Evolutionary conservation across 768 basidiomycete genomes (phyloP).

Genomic region (Daedaleopsis sinensis): DNA sequence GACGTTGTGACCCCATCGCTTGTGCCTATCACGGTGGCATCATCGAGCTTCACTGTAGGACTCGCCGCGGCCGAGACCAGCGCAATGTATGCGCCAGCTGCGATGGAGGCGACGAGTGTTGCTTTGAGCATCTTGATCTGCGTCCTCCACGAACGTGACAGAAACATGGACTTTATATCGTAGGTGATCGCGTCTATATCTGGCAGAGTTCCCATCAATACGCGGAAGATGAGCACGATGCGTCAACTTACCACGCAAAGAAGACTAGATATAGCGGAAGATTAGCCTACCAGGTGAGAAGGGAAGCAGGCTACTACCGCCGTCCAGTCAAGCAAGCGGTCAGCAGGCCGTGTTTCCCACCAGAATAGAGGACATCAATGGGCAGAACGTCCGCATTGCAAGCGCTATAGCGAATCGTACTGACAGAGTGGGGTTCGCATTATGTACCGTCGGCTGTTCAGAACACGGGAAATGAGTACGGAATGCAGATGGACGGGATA

Average conservation of each 20-base stretch:
- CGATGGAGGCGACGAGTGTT: background rate
- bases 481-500: background rate
- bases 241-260: background rate
- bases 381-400: no score
- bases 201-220: background rate
- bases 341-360: background rate
- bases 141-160: background rate
- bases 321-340: background rate
- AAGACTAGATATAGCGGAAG: background rate
- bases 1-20: constrained; percentile 32
- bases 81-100: background rate
- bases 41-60: constrained; percentile 45
- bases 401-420: no score
- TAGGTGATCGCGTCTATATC: background rate
- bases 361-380: background rate
- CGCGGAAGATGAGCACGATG: background rate
- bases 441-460: no score
- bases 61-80: background rate
- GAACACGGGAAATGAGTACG: background rate
- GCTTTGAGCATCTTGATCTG: background rate
- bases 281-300: background rate
- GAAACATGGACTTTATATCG: background rate
- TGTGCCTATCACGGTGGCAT: constrained; percentile 48
- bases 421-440: no score
- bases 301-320: background rate